A percentile compares a stretch with the other conserved stretches of the same genome.
Evolutionary conservation across 352 stramenopile genomes (phyloP).

Genomic region (Phytophthora cryptogea): DNA sequence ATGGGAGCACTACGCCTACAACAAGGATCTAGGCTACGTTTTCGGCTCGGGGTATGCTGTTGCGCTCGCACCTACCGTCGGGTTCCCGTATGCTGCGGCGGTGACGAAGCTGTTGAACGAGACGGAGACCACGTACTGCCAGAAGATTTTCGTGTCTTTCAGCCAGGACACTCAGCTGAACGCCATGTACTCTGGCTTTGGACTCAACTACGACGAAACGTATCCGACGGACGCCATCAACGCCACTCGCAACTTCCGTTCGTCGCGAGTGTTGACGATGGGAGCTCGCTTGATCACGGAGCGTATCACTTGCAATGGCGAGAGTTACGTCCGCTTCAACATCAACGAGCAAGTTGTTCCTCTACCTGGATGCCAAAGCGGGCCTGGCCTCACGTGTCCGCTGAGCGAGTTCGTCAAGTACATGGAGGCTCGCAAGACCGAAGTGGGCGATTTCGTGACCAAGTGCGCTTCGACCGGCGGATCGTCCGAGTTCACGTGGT

Average conservation of each 20-base stretch:
- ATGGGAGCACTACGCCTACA: conserved; percentile 56
- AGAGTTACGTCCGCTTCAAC: conserved; percentile 52
- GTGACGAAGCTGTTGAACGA: conserved; percentile 49
- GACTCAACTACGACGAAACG: conserved; percentile 47
- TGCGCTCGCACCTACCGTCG: conserved; percentile 44
- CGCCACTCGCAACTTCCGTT: conserved; percentile 43
- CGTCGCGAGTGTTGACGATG: conserved; percentile 50
- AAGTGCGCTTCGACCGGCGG: conserved; percentile 40
- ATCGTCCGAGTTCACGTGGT: conserved; percentile 45
- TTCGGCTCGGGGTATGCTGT: conserved; percentile 56
- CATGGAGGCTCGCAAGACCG: conserved; percentile 38
- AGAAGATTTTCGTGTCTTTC: conserved; percentile 61
- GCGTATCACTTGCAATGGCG: conserved; percentile 42
- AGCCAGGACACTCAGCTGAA: conserved; percentile 65
- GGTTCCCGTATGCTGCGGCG: conserved; percentile 47
- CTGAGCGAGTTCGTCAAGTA: conserved; percentile 45
- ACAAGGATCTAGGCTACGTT: conserved; percentile 62
- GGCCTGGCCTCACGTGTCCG: conserved; percentile 52
- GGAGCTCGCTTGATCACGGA: conserved; percentile 52
- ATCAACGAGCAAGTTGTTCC: conserved; percentile 57
- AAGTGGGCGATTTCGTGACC: conserved; percentile 53
- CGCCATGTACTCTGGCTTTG: conserved; percentile 47
- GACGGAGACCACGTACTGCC: conserved; percentile 47
- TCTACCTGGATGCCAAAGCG: conserved; percentile 46
- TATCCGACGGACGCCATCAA: conserved; percentile 45